Base-by-base conservation (phyloP, 495 filamentous ascomycete species). In the Hypoxylon fuscum region DNA sequence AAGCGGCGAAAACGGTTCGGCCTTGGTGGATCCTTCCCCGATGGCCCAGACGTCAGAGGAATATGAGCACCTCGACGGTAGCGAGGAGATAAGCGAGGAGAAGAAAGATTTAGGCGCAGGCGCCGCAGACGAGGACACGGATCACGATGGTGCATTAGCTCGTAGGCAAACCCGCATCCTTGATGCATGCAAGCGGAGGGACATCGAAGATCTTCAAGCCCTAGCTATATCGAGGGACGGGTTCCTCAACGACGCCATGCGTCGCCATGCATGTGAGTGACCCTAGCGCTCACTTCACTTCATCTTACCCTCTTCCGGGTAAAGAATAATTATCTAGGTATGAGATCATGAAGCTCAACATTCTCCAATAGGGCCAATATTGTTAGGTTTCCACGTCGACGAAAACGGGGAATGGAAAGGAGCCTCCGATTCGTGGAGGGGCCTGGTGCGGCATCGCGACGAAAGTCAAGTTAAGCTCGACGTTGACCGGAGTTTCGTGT, bases 401-500 rank as follows among this genome's bases (percentile, higher is more conserved):
- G 53, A 62, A 18, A 34, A 52, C n/a, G 58, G 70, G 40, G 57
- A 63, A 29, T 29, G 55, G 15, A 25, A 62, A 44, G 38, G 55
- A 17, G 57, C 5, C 38, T 65, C 49, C 60, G 71, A 48, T 65
- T 49, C 67, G 55, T 89, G 86, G 85, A 70, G 72, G 40, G 59
- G 77, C 37, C 76, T 93, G 23, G 82, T 87, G 21, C 81, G 62
- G 4, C 93, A 97, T 74, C 77, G 76, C n/a, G 92, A 96, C 63
- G 93, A 97, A 68, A 85, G 88, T 53, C 93, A 97, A 74, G 90
- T 98, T 14, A 81, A 88, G 68, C 80, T 97, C 23, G 95, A 98
- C 72, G 96, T 98, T 46, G 84, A 98, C 72, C 82, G 95, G 49
- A 91, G 94, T n/a, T 98, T 98, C 73, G 88, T 97, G 44, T 97